These are phyloP conservation scores for Leccinum huronense DNA, from an alignment of 1,284 basidiomycete genomes.

Conservation along the genomic window DNA sequence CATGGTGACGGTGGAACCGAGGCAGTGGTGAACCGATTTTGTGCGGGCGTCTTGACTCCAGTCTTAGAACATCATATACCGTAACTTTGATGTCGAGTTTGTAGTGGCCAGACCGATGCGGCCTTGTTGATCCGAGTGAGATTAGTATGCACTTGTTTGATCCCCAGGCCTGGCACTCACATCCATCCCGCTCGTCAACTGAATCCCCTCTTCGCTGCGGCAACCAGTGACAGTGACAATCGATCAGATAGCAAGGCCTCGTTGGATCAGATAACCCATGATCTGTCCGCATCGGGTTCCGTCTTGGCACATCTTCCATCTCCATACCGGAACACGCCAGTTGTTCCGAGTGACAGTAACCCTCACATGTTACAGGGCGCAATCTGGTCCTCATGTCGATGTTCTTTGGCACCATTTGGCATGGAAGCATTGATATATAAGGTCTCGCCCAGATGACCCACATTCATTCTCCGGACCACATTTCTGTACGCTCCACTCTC, in stretches of 20 bases:
- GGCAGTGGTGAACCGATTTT: background rate
- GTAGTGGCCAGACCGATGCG: background rate
- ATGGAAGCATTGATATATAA: constrained; percentile 25
- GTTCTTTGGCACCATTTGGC: constrained; percentile 12
- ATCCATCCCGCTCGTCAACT: no score
- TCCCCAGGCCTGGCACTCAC: no score
- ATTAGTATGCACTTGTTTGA: no score
- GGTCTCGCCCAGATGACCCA: constrained; percentile 12
- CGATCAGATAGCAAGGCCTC: constrained; percentile 1
- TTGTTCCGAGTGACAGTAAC: background rate
- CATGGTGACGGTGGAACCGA: constrained; percentile 16
- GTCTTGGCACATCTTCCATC: constrained; percentile 10
- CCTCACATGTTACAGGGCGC: constrained; percentile 2
- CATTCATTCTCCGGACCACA: constrained; percentile 5
- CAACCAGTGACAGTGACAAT: no score
- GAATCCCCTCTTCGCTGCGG: no score
- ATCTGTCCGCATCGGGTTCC: constrained; percentile 16
- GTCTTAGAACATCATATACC: background rate
- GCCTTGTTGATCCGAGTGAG: no score
- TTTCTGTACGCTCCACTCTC: constrained; percentile 12
- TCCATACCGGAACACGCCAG: constrained; percentile 2
- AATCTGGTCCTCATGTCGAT: constrained; percentile 18
- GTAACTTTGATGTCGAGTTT: background rate
- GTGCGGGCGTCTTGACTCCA: background rate
- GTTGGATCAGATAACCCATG: constrained; percentile 30